phyloP scores from a whole-genome alignment of 2,329 filamentous ascomycete species.

The Pyrenophora teres region DNA sequence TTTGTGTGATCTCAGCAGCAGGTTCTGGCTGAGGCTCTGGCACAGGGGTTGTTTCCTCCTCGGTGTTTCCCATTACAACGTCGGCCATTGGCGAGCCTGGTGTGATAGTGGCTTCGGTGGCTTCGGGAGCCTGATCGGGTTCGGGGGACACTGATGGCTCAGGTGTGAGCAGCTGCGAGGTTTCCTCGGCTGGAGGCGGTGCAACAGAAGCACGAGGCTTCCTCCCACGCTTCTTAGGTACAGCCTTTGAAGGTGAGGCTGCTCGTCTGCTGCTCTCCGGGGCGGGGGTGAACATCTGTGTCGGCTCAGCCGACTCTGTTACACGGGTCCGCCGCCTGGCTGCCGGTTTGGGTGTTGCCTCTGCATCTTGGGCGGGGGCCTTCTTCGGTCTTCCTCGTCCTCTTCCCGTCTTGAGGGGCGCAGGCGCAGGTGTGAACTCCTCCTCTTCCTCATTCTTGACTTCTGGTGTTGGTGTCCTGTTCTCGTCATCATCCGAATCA shows the following conservation, averaged over 20 bases:
- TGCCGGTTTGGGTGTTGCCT: constrained; percentile 52
- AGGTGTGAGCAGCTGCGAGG: constrained; percentile 53
- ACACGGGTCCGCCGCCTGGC: constrained; percentile 55
- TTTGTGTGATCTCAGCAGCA: constrained; percentile 74
- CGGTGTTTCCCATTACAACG: constrained; percentile 65
- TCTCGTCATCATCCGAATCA: constrained; percentile 75
- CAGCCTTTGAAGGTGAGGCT: constrained; percentile 23
- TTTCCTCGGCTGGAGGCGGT: constrained; percentile 44
- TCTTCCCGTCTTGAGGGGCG: constrained; percentile 62
- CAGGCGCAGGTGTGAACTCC: constrained; percentile 79
- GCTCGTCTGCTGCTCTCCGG: constrained; percentile 54
- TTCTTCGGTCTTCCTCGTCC: constrained; percentile 61
- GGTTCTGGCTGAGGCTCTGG: constrained; percentile 41
- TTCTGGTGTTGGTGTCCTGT: constrained; percentile 58
- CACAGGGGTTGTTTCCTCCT: constrained; percentile 34
- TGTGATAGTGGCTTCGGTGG: constrained; percentile 55
- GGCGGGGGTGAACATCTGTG: constrained; percentile 64
- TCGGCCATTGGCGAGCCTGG: constrained; percentile 57
- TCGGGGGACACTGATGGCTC: constrained; percentile 63
- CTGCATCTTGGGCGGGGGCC: constrained; percentile 34
- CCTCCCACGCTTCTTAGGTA: constrained; percentile 65
- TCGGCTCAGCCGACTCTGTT: constrained; percentile 59
- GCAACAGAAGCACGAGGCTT: constrained; percentile 51
- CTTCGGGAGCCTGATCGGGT: constrained; percentile 53
- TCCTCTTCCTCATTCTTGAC: constrained; percentile 69